Percentiles rank a stretch among this genome's conserved stretches.
These are phyloP conservation scores for Neurospora sp. DNA, from an alignment of 495 filamentous ascomycete genomes.

Conservation along the genomic window DNA sequence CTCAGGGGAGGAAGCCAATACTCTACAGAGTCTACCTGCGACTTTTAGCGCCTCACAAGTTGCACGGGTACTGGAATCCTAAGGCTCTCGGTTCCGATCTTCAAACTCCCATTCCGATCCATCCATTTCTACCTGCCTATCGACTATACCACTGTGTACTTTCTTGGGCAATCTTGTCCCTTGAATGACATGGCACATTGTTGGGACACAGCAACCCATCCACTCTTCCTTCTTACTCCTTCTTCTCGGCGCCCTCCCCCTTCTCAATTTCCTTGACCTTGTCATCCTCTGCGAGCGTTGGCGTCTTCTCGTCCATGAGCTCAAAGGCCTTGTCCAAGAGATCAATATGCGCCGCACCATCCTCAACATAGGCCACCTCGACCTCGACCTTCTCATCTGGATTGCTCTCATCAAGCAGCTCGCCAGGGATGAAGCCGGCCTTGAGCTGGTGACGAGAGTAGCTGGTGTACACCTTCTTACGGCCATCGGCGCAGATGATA, in stretches of 20 bases:
- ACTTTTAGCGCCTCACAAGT: neutral
- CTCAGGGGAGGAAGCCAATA: no score
- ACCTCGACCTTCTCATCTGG: neutral
- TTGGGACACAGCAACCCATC: neutral
- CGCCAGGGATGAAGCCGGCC: neutral
- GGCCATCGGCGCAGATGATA: neutral
- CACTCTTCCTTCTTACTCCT: neutral
- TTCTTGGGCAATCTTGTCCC: no score
- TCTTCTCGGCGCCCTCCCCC: neutral
- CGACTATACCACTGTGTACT: no score
- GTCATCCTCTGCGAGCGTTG: neutral
- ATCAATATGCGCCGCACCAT: neutral
- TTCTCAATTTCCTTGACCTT: neutral
- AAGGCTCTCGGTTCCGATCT: neutral
- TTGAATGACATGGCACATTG: no score
- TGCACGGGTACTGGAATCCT: no score
- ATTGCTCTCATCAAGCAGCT: neutral
- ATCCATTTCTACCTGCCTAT: neutral
- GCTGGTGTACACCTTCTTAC: neutral
- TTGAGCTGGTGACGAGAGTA: neutral
- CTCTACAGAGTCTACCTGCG: no score
- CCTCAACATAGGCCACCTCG: neutral
- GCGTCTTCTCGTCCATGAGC: neutral
- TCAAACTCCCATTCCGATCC: neutral
- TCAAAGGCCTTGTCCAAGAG: neutral